Evolutionary conservation across 1,284 basidiomycete genomes (phyloP).

Genomic region (Ustilago bromivora): DNA sequence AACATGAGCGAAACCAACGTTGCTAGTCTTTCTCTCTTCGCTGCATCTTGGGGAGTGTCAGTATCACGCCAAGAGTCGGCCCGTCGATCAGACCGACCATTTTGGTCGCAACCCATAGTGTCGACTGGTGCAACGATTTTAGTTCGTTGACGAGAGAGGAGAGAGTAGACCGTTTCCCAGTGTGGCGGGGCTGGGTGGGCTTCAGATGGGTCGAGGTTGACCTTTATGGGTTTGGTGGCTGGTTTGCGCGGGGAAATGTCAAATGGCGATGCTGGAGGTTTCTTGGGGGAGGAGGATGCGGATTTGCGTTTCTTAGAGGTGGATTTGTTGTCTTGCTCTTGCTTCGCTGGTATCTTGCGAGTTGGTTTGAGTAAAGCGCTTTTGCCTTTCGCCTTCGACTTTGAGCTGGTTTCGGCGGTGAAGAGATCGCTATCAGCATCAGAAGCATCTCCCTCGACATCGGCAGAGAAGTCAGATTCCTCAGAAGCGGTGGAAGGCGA

Average conservation of each 20-base stretch:
- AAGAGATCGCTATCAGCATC: slow-evolving; percentile 33
- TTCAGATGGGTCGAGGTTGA: slow-evolving; percentile 60
- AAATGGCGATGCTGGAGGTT: slow-evolving; percentile 37
- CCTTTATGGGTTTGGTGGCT: slow-evolving; percentile 59
- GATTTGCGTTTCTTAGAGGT: slow-evolving; percentile 11
- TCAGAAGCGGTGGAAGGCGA: slow-evolving; percentile 14
- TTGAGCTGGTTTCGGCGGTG: background rate
- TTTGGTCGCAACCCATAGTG: slow-evolving; percentile 69
- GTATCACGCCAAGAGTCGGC: slow-evolving; percentile 52
- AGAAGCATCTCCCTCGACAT: background rate
- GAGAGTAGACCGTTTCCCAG: slow-evolving; percentile 56
- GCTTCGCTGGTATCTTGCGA: slow-evolving; percentile 5
- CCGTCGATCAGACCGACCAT: slow-evolving; percentile 52
- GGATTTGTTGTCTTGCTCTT: background rate
- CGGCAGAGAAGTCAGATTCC: slow-evolving; percentile 24
- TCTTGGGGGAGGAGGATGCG: slow-evolving; percentile 16
- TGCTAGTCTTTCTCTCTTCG: slow-evolving; percentile 81
- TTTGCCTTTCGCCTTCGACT: slow-evolving; percentile 9
- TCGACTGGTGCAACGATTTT: slow-evolving; percentile 68
- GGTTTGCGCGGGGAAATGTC: slow-evolving; percentile 53
- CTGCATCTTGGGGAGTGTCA: slow-evolving; percentile 48
- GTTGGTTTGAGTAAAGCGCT: slow-evolving; percentile 4
- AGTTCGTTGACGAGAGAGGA: slow-evolving; percentile 52
- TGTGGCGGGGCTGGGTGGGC: slow-evolving; percentile 55
- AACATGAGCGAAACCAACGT: slow-evolving; percentile 94